Evolutionary conservation across 148 eudicot species (phyloP), one percentile per base, ranked within the genome.

Genomic region (Cornus controversa): DNA sequence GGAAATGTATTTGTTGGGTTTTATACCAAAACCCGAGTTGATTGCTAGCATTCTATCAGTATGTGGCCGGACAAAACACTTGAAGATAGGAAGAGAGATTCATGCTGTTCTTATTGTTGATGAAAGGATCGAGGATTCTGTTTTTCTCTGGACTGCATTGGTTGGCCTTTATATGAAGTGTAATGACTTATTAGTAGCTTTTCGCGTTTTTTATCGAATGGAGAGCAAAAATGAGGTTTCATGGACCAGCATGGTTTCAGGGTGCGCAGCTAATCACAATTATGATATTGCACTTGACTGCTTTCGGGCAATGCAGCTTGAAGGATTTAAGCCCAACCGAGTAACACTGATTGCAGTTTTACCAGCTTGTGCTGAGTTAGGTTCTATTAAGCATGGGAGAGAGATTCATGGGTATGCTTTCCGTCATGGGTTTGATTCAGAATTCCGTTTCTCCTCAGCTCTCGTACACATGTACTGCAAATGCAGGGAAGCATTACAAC

Each of bases 231-330:
- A 87, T 82, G 90, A 85, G 71, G 90, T 85, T 40, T 80, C 92
- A 42, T 89, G 92, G 92, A 89, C 90, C 18, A 82, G 86, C 40
- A 78, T 87, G 90, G 84, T 89, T 31, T 72, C 73, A 0, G 92
- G 89, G 18, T 87, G 83, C 50, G 75, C 71, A 10, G 85, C 82
- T 13, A 57, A 76, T 72, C 72, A 65, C 18, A 74, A 74, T 24
- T 84, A 85, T 64, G 71, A n/a, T 23, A 76, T 40, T 27, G 89
- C 90, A 16, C 40, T 89, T 29, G 82, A 77, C 66, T 89, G 82
- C 76, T 78, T 87, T 64, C 62, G 66, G 27, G 72, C 64, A 42
- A 89, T 89, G 89, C 89, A 87, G 77, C 50, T 15, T 36, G 80
- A 78, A 50, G 78, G 79, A 3, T 16, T 85, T 14, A 85, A 73